phyloP scores from a whole-genome alignment of 345 rosid species.

The Chamaenerion angustifolium region DNA sequence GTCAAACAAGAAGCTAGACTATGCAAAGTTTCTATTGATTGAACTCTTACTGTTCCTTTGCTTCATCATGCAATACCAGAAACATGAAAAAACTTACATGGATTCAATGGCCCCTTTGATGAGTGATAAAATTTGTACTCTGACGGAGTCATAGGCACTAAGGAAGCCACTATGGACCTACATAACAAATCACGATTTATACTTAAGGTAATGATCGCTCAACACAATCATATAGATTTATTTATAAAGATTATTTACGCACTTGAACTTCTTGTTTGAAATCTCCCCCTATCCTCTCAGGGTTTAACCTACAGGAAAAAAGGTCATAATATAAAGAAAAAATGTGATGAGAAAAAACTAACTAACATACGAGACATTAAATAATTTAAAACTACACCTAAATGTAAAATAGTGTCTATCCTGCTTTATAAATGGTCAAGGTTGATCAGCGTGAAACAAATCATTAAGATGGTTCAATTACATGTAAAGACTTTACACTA shows the following conservation, averaged over 20 bases:
- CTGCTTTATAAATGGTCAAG: too few species aligned
- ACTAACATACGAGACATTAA: neutral
- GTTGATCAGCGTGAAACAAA: too few species aligned
- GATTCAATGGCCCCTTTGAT: slow-evolving; percentile 53
- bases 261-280: slow-evolving; percentile 92
- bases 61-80: neutral
- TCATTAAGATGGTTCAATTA: too few species aligned
- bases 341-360: neutral
- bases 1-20: too few species aligned
- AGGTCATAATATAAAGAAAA: too few species aligned
- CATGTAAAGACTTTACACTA: too few species aligned
- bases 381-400: neutral
- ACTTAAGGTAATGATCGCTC: neutral
- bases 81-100: slow-evolving; percentile 28
- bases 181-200: slow-evolving; percentile 9
- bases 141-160: slow-evolving; percentile 81
- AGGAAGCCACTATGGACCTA: slow-evolving; percentile 94
- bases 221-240: neutral
- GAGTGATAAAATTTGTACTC: slow-evolving; percentile 62
- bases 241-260: slow-evolving; percentile 3
- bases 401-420: too few species aligned
- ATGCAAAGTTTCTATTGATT: too few species aligned
- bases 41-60: too few species aligned
- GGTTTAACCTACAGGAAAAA: slow-evolving; percentile 46
- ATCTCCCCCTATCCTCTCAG: slow-evolving; percentile 91